Evolutionary conservation across 2,329 filamentous ascomycete species (phyloP), one percentile per base, ranked within the genome.

Genomic region (Ustulina deusta): DNA sequence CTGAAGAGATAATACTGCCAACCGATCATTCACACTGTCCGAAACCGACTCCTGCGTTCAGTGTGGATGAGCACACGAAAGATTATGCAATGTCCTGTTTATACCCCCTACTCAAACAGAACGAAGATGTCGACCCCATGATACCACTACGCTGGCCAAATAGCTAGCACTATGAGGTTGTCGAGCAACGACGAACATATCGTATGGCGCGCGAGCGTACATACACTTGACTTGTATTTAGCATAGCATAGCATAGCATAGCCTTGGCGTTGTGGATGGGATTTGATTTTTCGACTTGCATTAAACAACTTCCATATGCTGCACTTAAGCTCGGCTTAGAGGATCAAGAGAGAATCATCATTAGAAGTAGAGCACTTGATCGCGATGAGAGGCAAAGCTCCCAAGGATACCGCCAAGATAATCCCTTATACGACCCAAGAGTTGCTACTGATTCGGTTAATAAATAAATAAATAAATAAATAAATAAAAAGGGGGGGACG

Each of bases 21-120:
- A n/a, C 36, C 20, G 34, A 61, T 10, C 22, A 36, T 32, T 17
- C 9, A 17, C 49, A 40, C 2, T 1, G 3, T 29, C 9, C n/a
- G 13, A 32, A 49, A 15, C 38, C 22, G 20, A 9, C 48, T 10
- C 32, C 27, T 20, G 6, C 44, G 13, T 10, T 10, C 29, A 20
- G 11, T 29, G 15, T n/a, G 10, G 25, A 15, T 17, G 29, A 49
- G 36, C 40, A 58, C 3, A 22, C 17, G 9, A 36, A 2, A 7
- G n/a, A 32, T 22, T 79, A 81, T 29, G 80, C 80, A 6, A 74
- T 81, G 11, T 79, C 83, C 52, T 74, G 77, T 64, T 73, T 87
- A 56, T 76, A 79, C 52, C 81, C 85, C 67, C 78, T 78, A 6
- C 86, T 85, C 82, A 79, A 75, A 46, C 76, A 78, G 61, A 81